Base-by-base conservation (phyloP, 2,329 filamentous ascomycete species). In the Xylaria sp. region DNA sequence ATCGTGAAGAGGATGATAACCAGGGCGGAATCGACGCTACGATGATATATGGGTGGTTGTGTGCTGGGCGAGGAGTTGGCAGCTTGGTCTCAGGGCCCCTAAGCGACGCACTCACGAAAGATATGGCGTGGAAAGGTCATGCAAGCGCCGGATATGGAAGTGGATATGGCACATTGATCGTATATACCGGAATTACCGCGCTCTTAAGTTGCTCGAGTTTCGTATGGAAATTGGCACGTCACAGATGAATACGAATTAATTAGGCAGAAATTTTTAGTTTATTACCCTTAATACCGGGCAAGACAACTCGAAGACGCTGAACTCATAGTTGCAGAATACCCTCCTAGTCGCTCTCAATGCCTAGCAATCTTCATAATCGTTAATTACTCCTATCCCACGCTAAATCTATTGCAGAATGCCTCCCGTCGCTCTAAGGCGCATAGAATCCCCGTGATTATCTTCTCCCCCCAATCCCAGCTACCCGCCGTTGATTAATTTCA, bases 1-100 rank as follows among this genome's bases (percentile, higher is more conserved):
- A 47, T 11, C 69, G 69, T 36, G 76, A 36, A 2, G 60, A 55
- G 2, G 57, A 51, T 14, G 24, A 48, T 11, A 47, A 12, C 3
- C 30, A 14, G 2, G 47, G 14, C 6, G 59, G 58, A 17, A 63
- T 65, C 4, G 84, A 85, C 59, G 82, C 83, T 2, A 79, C 81
- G 58, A 86, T 90, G 81, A 80, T 90, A 0, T 85, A 88, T 69
- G 87, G 85, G 0, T 78, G 87, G 59, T 73, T 89, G 47, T 85
- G 85, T 34, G 84, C 85, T 6, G 88, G 86, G 0, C 81, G 89
- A 54, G 89, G 88, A 0, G 79, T 91, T 5, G 88, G 88, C 0
- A 90, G 89, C 69, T 81, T 89, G 55, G 80, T 79, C 2, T 85
- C 81, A 14, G 87, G 87, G 0, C 86, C 87, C 4, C 59, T 89